Evolutionary conservation across 2,329 filamentous ascomycete species (phyloP).

Genomic region (Hypocreales sp.): DNA sequence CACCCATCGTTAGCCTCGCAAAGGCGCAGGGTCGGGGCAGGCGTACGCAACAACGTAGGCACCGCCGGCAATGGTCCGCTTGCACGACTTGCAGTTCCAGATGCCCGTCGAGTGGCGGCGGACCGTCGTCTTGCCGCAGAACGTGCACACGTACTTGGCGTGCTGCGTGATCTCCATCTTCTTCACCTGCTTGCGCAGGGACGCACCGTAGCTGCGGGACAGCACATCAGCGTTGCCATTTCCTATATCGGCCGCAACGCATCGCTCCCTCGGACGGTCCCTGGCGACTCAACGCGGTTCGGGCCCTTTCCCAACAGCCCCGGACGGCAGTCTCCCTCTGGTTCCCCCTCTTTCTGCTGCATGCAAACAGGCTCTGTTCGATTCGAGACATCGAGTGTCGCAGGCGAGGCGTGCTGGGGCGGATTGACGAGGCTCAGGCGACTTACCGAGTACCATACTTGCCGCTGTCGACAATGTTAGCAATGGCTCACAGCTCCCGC

Average conservation of each 20-base stretch:
- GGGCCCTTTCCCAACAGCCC: too few relatives aligned
- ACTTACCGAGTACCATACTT: constrained; percentile 94
- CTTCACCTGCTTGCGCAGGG: constrained; percentile 91
- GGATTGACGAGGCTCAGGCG: too few relatives aligned
- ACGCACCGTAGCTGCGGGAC: constrained; percentile 75
- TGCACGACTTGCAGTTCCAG: constrained; percentile 93
- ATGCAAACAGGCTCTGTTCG: too few relatives aligned
- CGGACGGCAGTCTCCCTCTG: too few relatives aligned
- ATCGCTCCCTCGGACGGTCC: background rate
- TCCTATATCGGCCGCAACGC: background rate
- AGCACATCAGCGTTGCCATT: too few relatives aligned
- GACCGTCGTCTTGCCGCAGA: constrained; percentile 95
- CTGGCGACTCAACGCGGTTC: background rate
- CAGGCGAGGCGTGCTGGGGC: too few relatives aligned
- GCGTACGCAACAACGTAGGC: constrained; percentile 96
- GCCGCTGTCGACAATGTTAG: constrained; percentile 28
- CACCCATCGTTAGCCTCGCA: constrained; percentile 1
- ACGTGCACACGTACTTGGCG: constrained; percentile 92
- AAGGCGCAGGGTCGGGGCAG: background rate
- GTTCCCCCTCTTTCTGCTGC: too few relatives aligned
- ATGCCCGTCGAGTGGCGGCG: constrained; percentile 85
- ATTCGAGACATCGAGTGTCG: too few relatives aligned
- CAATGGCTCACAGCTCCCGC: constrained; percentile 6
- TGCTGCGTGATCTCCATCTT: constrained; percentile 99
- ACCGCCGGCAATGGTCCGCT: constrained; percentile 62